phyloP scores from a whole-genome alignment of 768 basidiomycete genomes.

The Boletus reticulatus region DNA sequence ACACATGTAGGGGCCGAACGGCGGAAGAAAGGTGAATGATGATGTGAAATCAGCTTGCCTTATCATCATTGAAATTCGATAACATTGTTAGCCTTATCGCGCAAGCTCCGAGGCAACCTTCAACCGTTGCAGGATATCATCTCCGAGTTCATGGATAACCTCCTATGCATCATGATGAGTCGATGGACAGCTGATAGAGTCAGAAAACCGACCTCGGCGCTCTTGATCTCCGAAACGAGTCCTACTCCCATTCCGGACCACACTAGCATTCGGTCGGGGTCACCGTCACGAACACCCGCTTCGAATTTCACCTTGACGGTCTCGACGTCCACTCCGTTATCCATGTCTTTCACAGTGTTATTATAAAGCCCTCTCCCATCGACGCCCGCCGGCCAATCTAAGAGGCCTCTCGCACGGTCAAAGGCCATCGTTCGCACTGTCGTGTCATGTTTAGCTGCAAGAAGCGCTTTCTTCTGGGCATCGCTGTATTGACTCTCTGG shows the following conservation, averaged over 20 bases:
- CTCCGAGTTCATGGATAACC: conserved; percentile 51
- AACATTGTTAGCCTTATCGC: conserved; percentile 17
- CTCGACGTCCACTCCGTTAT: conserved; percentile 44
- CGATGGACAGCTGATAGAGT: not conserved
- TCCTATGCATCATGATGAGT: conserved; percentile 38
- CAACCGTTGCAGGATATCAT: conserved; percentile 42
- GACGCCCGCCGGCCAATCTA: conserved; percentile 59
- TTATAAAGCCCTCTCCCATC: conserved; percentile 52
- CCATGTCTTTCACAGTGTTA: conserved; percentile 57
- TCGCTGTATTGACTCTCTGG: conserved; percentile 60
- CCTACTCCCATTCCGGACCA: conserved; percentile 73
- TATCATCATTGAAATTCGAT: conserved; percentile 22
- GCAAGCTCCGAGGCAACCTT: conserved; percentile 24
- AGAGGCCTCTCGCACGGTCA: conserved; percentile 52
- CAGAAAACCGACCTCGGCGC: conserved; percentile 35
- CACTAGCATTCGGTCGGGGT: conserved; percentile 51
- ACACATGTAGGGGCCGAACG: not conserved
- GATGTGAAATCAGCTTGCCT: conserved; percentile 5
- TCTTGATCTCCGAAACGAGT: conserved; percentile 46
- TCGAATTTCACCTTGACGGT: conserved; percentile 43
- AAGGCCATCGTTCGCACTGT: conserved; percentile 64
- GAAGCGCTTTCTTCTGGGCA: conserved; percentile 51
- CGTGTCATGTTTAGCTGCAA: conserved; percentile 41
- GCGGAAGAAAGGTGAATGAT: conserved; percentile 5
- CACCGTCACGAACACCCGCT: conserved; percentile 43